A percentile compares a stretch with the other conserved stretches of the same genome.
phyloP scores from a whole-genome alignment of 176 grass and related monocot species.

The Musa beccarii region DNA sequence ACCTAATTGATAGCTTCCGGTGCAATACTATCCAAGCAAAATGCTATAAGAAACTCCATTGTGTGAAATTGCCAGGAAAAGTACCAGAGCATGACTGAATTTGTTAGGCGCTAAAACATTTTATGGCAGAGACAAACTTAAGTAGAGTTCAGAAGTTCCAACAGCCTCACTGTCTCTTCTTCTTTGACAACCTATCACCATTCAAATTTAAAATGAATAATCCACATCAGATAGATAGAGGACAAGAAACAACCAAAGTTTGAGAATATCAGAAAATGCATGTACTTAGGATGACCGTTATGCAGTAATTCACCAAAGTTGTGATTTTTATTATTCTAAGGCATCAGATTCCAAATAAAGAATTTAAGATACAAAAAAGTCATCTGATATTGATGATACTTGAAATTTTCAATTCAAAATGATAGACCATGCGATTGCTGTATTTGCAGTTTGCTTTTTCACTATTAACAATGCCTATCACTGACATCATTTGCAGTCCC shows the following conservation, averaged over 20 bases:
- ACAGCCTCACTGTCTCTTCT: not conserved
- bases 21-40: not conserved
- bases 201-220: not conserved
- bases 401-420: too few relatives aligned
- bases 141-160: not conserved
- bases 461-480: not conserved
- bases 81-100: not conserved
- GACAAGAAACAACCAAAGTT: not conserved
- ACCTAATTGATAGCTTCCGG: not conserved
- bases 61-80: not conserved
- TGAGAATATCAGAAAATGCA: not conserved
- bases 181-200: not conserved
- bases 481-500: not conserved
- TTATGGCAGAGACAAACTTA: not conserved
- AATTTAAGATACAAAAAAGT: not conserved
- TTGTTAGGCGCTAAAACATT: not conserved
- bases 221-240: not conserved
- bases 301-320: not conserved
- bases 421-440: not conserved
- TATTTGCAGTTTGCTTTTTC: not conserved
- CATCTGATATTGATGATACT: too few relatives aligned
- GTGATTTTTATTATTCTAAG: not conserved
- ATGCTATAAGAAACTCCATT: not conserved
- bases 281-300: not conserved
- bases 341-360: not conserved